Evolutionary conservation across 2,329 filamentous ascomycete species (phyloP).

Genomic region (Plenodomus biglobosus): DNA sequence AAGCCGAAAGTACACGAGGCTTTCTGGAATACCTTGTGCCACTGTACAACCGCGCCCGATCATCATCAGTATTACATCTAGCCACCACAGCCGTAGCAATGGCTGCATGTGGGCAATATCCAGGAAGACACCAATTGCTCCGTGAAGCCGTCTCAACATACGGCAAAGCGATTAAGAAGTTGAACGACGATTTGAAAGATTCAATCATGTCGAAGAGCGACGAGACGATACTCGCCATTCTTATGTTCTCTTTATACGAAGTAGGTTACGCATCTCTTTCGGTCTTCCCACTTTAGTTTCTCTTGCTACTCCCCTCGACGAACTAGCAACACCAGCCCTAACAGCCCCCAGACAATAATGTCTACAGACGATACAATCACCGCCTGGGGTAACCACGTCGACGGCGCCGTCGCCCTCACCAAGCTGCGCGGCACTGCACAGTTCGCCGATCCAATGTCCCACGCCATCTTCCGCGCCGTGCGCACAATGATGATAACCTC

Average conservation of each 20-base stretch:
- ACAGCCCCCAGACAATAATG: conserved; percentile 38
- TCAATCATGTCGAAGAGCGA: conserved; percentile 40
- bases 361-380: conserved; percentile 41
- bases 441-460: conserved; percentile 42
- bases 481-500: conserved; percentile 48
- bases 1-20: conserved; percentile 43
- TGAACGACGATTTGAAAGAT: conserved; percentile 43
- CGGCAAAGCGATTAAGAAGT: conserved; percentile 42
- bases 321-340: conserved; percentile 14
- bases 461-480: conserved; percentile 45
- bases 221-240: conserved; percentile 44
- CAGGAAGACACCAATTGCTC: conserved; percentile 37
- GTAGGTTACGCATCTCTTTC: conserved; percentile 38
- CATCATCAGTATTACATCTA: conserved; percentile 44
- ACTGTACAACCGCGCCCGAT: conserved; percentile 39
- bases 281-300: too few species aligned
- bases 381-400: conserved; percentile 46
- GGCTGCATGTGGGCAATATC: conserved; percentile 44
- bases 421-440: conserved; percentile 45
- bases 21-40: conserved; percentile 45
- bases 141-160: conserved; percentile 41
- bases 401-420: conserved; percentile 45
- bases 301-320: too few species aligned
- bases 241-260: conserved; percentile 48
- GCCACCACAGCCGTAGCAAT: conserved; percentile 46